phyloP scores from a whole-genome alignment of 768 basidiomycete species.

The Lactarius akahatsu region DNA sequence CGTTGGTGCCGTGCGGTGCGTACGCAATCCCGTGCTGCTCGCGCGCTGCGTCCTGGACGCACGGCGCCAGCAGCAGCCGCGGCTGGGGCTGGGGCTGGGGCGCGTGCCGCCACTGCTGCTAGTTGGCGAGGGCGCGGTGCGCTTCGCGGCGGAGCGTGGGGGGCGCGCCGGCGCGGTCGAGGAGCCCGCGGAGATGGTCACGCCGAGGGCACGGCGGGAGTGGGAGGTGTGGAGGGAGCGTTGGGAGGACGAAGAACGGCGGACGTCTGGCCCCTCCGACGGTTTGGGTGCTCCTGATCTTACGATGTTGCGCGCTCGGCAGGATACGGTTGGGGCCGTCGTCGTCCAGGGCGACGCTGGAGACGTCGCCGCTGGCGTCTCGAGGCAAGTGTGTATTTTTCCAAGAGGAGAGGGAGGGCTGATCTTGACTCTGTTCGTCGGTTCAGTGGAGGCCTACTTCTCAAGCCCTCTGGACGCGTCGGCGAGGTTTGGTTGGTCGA shows the following conservation, averaged over 20 bases:
- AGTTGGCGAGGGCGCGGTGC: slow-evolving; percentile 57
- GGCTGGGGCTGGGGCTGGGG: slow-evolving; percentile 47
- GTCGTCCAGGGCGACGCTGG: slow-evolving; percentile 44
- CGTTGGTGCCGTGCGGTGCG: slow-evolving; percentile 62
- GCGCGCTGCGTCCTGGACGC: slow-evolving; percentile 59
- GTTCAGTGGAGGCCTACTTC: slow-evolving; percentile 70
- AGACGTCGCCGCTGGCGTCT: slow-evolving; percentile 68
- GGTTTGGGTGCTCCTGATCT: background rate
- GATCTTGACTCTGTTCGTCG: background rate
- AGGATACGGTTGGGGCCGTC: slow-evolving; percentile 85
- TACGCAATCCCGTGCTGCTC: slow-evolving; percentile 66
- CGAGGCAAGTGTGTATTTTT: slow-evolving; percentile 46
- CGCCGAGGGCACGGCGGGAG: slow-evolving; percentile 47
- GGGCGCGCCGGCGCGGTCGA: slow-evolving; percentile 32
- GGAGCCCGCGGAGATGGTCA: slow-evolving; percentile 46
- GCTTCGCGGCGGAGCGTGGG: slow-evolving; percentile 46
- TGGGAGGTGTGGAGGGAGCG: slow-evolving; percentile 63
- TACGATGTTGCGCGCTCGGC: slow-evolving; percentile 35
- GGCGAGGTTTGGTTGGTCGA: slow-evolving; percentile 56
- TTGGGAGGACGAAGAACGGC: slow-evolving; percentile 34
- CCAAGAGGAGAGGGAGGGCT: background rate
- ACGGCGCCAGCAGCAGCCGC: slow-evolving; percentile 36
- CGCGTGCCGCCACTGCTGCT: slow-evolving; percentile 69
- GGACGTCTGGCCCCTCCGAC: background rate
- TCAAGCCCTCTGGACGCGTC: slow-evolving; percentile 70